phyloP scores from a whole-genome alignment of 257 asterid species.

The Ilex asprella region DNA sequence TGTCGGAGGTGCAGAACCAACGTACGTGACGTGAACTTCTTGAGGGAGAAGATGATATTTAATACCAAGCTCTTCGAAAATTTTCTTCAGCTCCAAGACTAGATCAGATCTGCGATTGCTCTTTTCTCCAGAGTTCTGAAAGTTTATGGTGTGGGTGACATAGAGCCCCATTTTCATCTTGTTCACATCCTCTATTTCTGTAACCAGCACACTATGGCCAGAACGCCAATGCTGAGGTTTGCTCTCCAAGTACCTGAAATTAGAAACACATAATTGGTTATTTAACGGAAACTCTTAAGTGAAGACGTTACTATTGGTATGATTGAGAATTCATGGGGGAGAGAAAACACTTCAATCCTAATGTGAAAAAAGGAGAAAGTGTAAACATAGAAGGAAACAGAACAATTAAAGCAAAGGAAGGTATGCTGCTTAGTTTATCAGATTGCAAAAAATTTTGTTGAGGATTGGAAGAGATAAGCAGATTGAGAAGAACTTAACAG shows the following conservation, averaged over 20 bases:
- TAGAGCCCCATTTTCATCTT: constrained; percentile 44
- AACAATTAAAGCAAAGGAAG: not conserved
- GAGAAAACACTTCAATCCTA: too few relatives aligned
- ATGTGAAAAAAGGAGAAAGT: too few relatives aligned
- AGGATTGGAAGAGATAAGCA: too few relatives aligned
- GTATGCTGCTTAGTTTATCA: too few relatives aligned
- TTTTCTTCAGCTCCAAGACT: constrained; percentile 45
- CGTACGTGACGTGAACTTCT: constrained; percentile 38
- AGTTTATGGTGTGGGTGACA: constrained; percentile 60
- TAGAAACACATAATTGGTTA: not conserved
- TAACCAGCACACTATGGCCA: constrained; percentile 40
- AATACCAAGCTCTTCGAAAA: constrained; percentile 49
- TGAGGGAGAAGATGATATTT: constrained; percentile 54
- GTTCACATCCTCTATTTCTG: constrained; percentile 62
- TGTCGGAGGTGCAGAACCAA: constrained; percentile 8
- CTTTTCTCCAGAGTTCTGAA: constrained; percentile 41
- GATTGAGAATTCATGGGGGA: too few relatives aligned
- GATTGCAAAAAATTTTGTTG: too few relatives aligned
- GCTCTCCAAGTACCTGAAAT: constrained; percentile 63
- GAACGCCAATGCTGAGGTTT: constrained; percentile 65
- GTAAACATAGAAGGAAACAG: not conserved
- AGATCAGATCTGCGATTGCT: constrained; percentile 51
- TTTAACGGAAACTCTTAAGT: too few relatives aligned
- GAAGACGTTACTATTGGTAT: too few relatives aligned
- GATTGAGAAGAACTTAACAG: too few relatives aligned